Percentiles rank a stretch among this genome's conserved stretches.
These are phyloP conservation scores for Solanum bulbocastanum DNA, from an alignment of 257 asterid species.

Conservation along the genomic window DNA sequence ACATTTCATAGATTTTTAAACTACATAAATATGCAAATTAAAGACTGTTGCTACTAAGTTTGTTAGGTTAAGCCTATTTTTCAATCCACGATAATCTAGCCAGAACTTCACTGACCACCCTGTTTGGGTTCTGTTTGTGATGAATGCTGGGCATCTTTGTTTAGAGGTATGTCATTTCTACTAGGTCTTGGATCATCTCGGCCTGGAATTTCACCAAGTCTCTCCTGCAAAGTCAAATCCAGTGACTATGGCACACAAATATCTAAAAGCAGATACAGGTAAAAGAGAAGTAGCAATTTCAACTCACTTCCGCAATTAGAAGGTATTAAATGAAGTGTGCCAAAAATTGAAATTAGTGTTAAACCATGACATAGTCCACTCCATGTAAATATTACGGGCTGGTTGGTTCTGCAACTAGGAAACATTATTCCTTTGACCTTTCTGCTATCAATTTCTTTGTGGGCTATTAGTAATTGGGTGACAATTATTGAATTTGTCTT, in stretches of 20 bases:
- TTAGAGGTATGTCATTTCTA: slow-evolving; percentile 34
- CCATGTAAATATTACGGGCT: neutral
- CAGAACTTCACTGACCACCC: slow-evolving; percentile 24
- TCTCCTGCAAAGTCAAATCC: slow-evolving; percentile 42
- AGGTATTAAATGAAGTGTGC: neutral
- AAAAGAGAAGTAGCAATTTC: neutral
- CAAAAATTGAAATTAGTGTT: neutral
- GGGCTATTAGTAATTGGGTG: neutral
- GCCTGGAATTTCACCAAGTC: slow-evolving; percentile 56
- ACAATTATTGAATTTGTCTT: neutral
- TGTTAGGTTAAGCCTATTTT: slow-evolving; percentile 37
- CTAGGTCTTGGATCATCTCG: slow-evolving; percentile 54
- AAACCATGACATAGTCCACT: neutral
- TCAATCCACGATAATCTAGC: slow-evolving; percentile 17
- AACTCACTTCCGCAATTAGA: neutral
- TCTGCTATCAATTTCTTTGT: neutral
- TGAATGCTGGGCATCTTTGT: slow-evolving; percentile 25
- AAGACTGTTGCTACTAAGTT: slow-evolving; percentile 17
- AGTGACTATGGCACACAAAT: neutral
- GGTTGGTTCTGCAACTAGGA: neutral
- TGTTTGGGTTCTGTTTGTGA: slow-evolving; percentile 12
- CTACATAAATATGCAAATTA: slow-evolving; percentile 32
- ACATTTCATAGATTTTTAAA: slow-evolving; percentile 27
- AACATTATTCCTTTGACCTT: neutral
- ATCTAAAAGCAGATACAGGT: neutral